phyloP scores from a whole-genome alignment of 1,284 basidiomycete species.

The Veloboletus limbatus region DNA sequence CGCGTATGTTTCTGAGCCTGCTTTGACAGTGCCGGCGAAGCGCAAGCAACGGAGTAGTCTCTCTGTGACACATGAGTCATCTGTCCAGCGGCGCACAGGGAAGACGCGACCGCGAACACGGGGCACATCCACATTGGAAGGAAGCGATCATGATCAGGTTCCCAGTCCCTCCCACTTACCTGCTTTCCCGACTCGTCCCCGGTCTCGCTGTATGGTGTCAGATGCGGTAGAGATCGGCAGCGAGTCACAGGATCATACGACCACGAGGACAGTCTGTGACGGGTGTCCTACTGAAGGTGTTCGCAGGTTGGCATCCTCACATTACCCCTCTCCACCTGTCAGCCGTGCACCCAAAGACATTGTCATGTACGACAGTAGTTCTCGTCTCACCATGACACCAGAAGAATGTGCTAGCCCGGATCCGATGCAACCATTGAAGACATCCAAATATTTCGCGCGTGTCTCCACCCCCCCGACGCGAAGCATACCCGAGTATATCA shows the following conservation, averaged over 20 bases:
- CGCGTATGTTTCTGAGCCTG: neutral
- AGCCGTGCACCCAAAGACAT: neutral
- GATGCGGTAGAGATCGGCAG: conserved; percentile 19
- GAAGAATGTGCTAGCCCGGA: neutral
- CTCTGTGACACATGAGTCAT: neutral
- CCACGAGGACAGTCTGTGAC: neutral
- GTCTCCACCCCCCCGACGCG: neutral
- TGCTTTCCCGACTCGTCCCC: neutral
- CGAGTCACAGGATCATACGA: neutral
- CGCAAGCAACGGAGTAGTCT: neutral
- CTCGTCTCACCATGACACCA: neutral
- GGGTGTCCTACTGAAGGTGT: neutral
- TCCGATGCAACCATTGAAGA: neutral
- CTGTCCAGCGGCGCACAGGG: neutral
- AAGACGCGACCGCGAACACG: neutral
- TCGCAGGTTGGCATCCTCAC: neutral
- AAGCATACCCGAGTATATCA: neutral
- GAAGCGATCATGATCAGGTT: neutral
- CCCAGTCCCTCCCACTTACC: neutral
- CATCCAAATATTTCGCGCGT: conserved; percentile 24
- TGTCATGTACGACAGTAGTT: neutral
- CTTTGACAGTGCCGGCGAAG: neutral
- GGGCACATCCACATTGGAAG: neutral
- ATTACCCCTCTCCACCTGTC: conserved; percentile 12
- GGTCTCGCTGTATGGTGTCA: conserved; percentile 3